These are phyloP conservation scores for Leccinum imitatum DNA, from an alignment of 768 basidiomycete species.

Conservation along the genomic window DNA sequence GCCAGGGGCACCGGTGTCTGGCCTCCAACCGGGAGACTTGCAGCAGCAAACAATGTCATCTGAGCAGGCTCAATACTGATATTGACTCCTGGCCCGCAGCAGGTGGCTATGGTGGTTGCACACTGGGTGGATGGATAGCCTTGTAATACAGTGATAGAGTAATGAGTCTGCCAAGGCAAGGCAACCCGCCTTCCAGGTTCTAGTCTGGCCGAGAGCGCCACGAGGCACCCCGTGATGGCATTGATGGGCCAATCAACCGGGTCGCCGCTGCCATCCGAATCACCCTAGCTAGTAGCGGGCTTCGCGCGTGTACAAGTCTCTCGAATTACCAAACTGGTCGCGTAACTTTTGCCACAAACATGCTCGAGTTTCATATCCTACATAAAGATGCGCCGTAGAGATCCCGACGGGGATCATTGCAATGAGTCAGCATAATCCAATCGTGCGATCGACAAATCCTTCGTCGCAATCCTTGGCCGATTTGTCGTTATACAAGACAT, in stretches of 20 bases:
- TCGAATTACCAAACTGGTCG: neutral
- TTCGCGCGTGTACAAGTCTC: neutral
- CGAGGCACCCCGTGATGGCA: neutral
- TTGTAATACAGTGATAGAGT: too few species aligned
- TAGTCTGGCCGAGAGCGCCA: slow-evolving; percentile 4
- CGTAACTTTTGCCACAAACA: neutral
- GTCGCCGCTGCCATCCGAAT: slow-evolving; percentile 1
- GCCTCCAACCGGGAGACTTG: neutral
- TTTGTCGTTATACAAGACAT: neutral
- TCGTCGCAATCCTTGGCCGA: neutral
- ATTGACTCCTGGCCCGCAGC: too few species aligned
- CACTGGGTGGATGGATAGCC: neutral
- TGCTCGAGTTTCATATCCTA: neutral
- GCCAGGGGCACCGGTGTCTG: neutral
- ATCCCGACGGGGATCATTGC: neutral
- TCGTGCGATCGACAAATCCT: neutral
- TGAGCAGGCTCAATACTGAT: neutral
- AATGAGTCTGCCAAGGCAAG: neutral
- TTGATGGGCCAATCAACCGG: neutral
- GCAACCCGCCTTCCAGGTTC: neutral
- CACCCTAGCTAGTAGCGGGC: neutral
- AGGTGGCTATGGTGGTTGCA: neutral
- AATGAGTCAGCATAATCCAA: neutral
- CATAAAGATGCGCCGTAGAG: neutral
- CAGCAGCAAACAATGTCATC: neutral